Base-by-base conservation (phyloP, 2,329 filamentous ascomycete genomes). In the Apiospora hydei region DNA sequence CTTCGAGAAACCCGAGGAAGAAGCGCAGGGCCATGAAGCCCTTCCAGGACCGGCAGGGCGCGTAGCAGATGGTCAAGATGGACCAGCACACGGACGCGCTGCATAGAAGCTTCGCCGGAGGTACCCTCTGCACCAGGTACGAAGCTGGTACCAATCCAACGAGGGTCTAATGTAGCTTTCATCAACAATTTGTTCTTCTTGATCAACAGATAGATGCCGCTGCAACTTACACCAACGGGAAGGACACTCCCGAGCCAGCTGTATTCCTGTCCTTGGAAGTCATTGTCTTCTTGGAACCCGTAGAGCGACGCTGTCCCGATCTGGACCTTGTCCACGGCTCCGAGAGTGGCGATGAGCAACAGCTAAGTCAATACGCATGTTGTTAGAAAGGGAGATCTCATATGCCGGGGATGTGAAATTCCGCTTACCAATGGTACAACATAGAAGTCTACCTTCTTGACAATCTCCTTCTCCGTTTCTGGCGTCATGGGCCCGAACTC, bases 11-110 rank as follows among this genome's bases (percentile, higher is more conserved):
- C 72, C 81, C 81, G 73, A 83, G 79, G 41, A 80, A 75, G 71
- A 83, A 83, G 8, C 82, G 75, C 41, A 82, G 72, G 34, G 77
- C 77, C 77, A 82, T 81, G 64, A 81, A 80, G 8, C 76, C 78
- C 21, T 73, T 67, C 77, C 78, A 81, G n/a, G 73, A 75, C 11
- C 76, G 72, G 51, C 77, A 77, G 13, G 77, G 73, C 3, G 78
- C 76, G 68, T 78, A 80, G 41, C 73, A 74, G 11, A 78, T 69
- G 1, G 79, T 79, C n/a, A 79, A 70, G 67, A 75, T 61, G 1
- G 80, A 81, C 80, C 79, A 81, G 24, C 78, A 69, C 1, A 81
- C 44, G 18, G 78, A 80, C 4, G 77, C 78, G 2, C 46, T 67
- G 24, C 77, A 77, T 0, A 81, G 72, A 14, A 79, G 74, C 46